Percentiles rank a stretch among this genome's conserved stretches.
Conservation (phyloP, 495 filamentous ascomycete species). For the Cercophora newfieldiana region DNA sequence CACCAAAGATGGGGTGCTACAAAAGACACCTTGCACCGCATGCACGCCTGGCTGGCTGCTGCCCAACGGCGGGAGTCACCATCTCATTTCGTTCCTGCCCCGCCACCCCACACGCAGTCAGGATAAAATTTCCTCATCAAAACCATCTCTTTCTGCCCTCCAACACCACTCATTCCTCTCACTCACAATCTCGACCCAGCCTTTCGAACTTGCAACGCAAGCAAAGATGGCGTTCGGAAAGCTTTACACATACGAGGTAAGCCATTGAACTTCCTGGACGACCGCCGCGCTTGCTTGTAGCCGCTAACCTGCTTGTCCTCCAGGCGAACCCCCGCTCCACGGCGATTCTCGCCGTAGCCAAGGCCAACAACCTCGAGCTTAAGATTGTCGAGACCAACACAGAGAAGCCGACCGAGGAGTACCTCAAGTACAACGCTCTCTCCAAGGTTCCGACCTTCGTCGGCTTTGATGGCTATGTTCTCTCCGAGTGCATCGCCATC, state of each 20-base stretch:
- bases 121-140: conserved; percentile 34
- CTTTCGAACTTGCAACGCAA: conserved; percentile 22
- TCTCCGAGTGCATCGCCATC: conserved; percentile 90
- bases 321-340: conserved; percentile 90
- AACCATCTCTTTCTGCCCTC: conserved; percentile 20
- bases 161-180: conserved; percentile 18
- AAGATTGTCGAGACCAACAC: conserved; percentile 74
- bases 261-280: conserved; percentile 27
- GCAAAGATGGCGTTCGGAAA: conserved; percentile 91
- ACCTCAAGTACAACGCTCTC: conserved; percentile 81
- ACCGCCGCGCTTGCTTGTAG: conserved; percentile 3
- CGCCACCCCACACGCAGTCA: conserved; percentile 31
- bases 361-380: conserved; percentile 90
- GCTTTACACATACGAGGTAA: conserved; percentile 84
- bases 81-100: conserved; percentile 18
- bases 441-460: conserved; percentile 91
- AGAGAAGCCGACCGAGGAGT: conserved; percentile 63
- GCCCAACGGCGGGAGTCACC: no score
- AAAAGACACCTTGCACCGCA: no score
- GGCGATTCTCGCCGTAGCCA: conserved; percentile 84
- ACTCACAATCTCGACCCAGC: conserved; percentile 18
- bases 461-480: conserved; percentile 85
- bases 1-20: no score
- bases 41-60: no score
- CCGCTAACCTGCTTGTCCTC: conserved; percentile 32